Percentiles rank a stretch among this genome's conserved stretches.
phyloP scores from a whole-genome alignment of 208 protist genomes.

The Trypanosoma theileri region DNA sequence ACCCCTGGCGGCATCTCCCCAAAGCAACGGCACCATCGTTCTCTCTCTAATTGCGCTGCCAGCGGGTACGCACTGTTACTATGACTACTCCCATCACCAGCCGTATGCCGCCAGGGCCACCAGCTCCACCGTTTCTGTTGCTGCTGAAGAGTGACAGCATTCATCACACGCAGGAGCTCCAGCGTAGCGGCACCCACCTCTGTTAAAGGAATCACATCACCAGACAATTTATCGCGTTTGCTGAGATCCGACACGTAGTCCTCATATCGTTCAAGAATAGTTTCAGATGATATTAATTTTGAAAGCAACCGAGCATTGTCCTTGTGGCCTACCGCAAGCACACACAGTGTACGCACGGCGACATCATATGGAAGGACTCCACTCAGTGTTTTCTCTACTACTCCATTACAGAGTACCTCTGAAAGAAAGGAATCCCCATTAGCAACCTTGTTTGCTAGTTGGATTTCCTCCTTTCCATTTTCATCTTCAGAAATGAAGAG shows the following conservation, averaged over 20 bases:
- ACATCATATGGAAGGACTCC: slow-evolving; percentile 84
- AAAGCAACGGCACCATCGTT: slow-evolving; percentile 63
- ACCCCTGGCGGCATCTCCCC: slow-evolving; percentile 1
- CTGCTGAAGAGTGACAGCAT: slow-evolving; percentile 41
- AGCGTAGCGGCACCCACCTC: slow-evolving; percentile 68
- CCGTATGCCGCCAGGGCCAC: too few species aligned
- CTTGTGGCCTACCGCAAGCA: slow-evolving; percentile 53
- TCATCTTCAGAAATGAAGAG: slow-evolving; percentile 30
- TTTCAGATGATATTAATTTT: slow-evolving; percentile 26
- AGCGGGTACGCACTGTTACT: slow-evolving; percentile 36
- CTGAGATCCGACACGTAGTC: slow-evolving; percentile 39
- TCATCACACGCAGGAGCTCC: slow-evolving; percentile 56
- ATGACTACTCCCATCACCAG: too few species aligned
- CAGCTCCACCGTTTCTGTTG: slow-evolving; percentile 5
- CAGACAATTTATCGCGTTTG: neutral
- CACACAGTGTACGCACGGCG: slow-evolving; percentile 60
- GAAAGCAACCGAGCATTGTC: slow-evolving; percentile 53
- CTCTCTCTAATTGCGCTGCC: slow-evolving; percentile 28
- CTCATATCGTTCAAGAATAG: slow-evolving; percentile 49
- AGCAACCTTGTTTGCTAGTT: neutral
- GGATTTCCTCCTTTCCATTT: neutral
- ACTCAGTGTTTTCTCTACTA: slow-evolving; percentile 73
- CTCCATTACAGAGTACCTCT: slow-evolving; percentile 42
- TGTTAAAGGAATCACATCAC: slow-evolving; percentile 30
- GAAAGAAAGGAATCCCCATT: slow-evolving; percentile 55